Conservation (phyloP, 306 rosid species). For the Medicago truncatula region MtrunA17r5.0-ANR NC_053049.1:13940001-13940500, state of each 20-base stretch:
- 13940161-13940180: slow-evolving; percentile 6
- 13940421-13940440: background rate
- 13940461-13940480: slow-evolving; percentile 5
- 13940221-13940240: background rate
- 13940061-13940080: slow-evolving; percentile 94
- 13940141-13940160: slow-evolving; percentile 70
- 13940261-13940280: slow-evolving; percentile 7
- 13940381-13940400: background rate
- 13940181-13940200: background rate
- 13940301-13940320: background rate
- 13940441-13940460: background rate
- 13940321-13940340: background rate
- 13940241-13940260: slow-evolving; percentile 13
- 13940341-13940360: background rate
- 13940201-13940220: background rate
- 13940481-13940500: background rate
- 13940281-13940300: slow-evolving; percentile 16
- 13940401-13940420: slow-evolving; percentile 1
- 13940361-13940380: slow-evolving; percentile 13
- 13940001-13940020: slow-evolving; percentile 1
- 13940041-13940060: slow-evolving; percentile 55
- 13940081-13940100: slow-evolving; percentile 87
- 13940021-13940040: slow-evolving; percentile 24
- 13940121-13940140: slow-evolving; percentile 93
- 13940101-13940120: slow-evolving; percentile 86